A percentile compares a stretch with the other conserved stretches of the same genome.
Evolutionary conservation across 1,284 basidiomycete species (phyloP).

Genomic region (Moesziomyces parantarcticus): DNA sequence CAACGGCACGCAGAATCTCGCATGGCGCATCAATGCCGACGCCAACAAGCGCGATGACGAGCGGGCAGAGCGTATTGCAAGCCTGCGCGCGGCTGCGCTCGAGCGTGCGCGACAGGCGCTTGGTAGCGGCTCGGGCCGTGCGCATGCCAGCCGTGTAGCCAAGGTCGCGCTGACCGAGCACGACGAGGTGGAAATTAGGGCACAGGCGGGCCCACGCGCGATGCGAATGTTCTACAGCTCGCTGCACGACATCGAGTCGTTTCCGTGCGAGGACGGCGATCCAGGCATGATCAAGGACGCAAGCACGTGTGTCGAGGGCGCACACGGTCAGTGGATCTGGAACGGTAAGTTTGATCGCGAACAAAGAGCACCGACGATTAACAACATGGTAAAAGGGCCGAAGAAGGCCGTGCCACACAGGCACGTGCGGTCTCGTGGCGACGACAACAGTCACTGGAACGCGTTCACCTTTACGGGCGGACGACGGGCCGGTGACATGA

Average conservation of each 20-base stretch:
- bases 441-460: background rate
- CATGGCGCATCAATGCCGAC: constrained; percentile 91
- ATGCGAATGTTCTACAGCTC: constrained; percentile 86
- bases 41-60: constrained; percentile 69
- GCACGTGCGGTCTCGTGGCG: constrained; percentile 20
- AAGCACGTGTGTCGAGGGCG: constrained; percentile 78
- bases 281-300: constrained; percentile 82
- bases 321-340: constrained; percentile 85
- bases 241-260: constrained; percentile 87
- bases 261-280: constrained; percentile 92
- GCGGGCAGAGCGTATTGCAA: constrained; percentile 47
- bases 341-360: constrained; percentile 43
- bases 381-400: constrained; percentile 63
- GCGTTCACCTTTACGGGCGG: background rate
- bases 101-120: constrained; percentile 24
- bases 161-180: constrained; percentile 24
- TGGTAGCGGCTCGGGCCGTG: constrained; percentile 15
- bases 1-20: constrained; percentile 88
- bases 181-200: constrained; percentile 23
- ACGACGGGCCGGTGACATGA: constrained; percentile 16
- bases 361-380: constrained; percentile 27
- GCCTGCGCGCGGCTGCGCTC: constrained; percentile 29
- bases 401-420: constrained; percentile 21
- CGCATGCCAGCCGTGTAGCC: constrained; percentile 13
- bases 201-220: constrained; percentile 38